These are phyloP conservation scores for Lactarius vividus DNA, from an alignment of 768 basidiomycete genomes.

Conservation along the genomic window DNA sequence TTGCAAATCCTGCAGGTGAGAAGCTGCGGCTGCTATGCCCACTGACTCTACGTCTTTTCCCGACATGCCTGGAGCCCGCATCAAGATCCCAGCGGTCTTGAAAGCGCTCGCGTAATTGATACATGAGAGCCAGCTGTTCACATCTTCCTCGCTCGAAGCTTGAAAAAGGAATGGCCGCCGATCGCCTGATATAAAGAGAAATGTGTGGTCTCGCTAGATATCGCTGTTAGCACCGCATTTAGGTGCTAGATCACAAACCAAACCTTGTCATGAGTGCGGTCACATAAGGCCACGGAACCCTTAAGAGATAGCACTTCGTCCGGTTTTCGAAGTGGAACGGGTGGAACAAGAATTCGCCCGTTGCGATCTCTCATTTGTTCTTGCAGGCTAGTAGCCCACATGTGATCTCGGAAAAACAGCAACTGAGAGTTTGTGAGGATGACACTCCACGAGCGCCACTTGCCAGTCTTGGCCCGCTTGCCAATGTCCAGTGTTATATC, in stretches of 20 bases:
- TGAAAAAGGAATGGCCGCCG: slow-evolving; percentile 84
- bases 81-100: slow-evolving; percentile 77
- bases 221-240: background rate
- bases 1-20: slow-evolving; percentile 71
- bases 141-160: slow-evolving; percentile 60
- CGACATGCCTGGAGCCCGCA: slow-evolving; percentile 72
- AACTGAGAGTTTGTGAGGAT: slow-evolving; percentile 88
- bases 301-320: slow-evolving; percentile 84
- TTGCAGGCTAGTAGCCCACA: slow-evolving; percentile 50
- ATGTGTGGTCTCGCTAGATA: slow-evolving; percentile 45
- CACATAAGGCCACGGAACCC: slow-evolving; percentile 76
- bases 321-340: slow-evolving; percentile 55
- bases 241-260: slow-evolving; percentile 26
- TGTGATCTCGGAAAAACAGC: slow-evolving; percentile 78
- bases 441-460: slow-evolving; percentile 87
- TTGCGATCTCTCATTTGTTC: slow-evolving; percentile 40
- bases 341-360: slow-evolving; percentile 39
- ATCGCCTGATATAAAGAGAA: slow-evolving; percentile 73
- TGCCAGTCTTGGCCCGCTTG: slow-evolving; percentile 70
- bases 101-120: slow-evolving; percentile 96
- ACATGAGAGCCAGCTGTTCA: slow-evolving; percentile 85
- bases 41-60: slow-evolving; percentile 70
- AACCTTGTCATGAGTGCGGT: slow-evolving; percentile 76
- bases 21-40: slow-evolving; percentile 82
- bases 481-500: slow-evolving; percentile 76